Evolutionary conservation across 345 rosid genomes (phyloP), one percentile per base, ranked within the genome.

Genomic region (Acer negundo): DNA sequence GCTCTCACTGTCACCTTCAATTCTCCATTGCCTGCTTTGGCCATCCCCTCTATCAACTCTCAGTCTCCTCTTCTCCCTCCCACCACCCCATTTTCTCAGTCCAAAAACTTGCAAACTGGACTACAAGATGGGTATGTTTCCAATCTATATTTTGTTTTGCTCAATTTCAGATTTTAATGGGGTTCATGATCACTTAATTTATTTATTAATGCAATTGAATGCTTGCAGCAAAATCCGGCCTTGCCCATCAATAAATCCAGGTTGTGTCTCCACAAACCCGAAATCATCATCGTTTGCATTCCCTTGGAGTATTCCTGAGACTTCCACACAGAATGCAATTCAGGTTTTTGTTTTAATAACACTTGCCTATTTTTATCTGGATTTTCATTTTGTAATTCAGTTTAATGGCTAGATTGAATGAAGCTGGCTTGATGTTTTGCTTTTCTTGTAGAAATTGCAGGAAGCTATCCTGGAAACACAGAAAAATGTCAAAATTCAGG

Each of bases 11-110:
- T 89, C 3, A 81, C 94, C 75, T 66, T 91, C 0, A 86, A 46
- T 74, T 75, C 87, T 59, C 85, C 98, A 56, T 71, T 82, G 7
- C 92, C 97, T 66, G 85, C 87, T 68, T 80, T 81, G 26, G 99
- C 94, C 79, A 81, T 93, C 73, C 96, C 96, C 82, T 88, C 90
- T 81, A 87, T 85, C 78, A 90, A 76, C 82, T 87, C 93, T 73
- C 82, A 20, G 74, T 72, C 88, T 62, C 81, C 81, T 44, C 78
- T 83, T 24, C 84, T 75, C 31, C 81, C 91, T 68, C 89, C 81
- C 82, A 81, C 94, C 67, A 95, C 99, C 66, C 97, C 99, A 53
- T 95, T 95, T 78, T 87, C 99, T 72, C 90, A 93, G 81, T 92
- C 98, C 89, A 95, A 89, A 87, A 85, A 88, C 84, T 80, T 89